These are phyloP conservation scores for Termitomyces sp. DNA, from an alignment of 768 basidiomycete species.

Conservation along the genomic window DNA sequence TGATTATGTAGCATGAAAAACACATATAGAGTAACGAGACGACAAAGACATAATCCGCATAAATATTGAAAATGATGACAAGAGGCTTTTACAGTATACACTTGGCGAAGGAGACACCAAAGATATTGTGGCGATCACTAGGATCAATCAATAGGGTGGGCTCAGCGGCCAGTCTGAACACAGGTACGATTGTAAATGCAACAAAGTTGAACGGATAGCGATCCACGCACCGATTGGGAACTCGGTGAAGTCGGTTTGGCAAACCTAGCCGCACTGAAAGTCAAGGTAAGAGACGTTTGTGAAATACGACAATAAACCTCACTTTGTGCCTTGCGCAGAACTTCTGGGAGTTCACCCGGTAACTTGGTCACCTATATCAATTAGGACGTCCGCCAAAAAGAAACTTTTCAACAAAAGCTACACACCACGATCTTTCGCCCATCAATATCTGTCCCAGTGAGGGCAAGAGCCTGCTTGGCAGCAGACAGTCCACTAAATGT, in stretches of 20 bases:
- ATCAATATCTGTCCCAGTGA: slow-evolving; percentile 30
- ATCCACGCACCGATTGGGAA: background rate
- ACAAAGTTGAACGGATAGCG: background rate
- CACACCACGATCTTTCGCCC: slow-evolving; percentile 38
- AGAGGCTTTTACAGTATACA: slow-evolving; percentile 3
- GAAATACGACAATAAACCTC: slow-evolving; percentile 4
- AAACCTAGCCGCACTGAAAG: slow-evolving; percentile 8
- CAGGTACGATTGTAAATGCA: background rate
- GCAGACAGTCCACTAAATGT: slow-evolving; percentile 33
- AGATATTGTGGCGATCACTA: slow-evolving; percentile 6
- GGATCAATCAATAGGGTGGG: slow-evolving; percentile 2
- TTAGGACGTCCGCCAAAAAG: background rate
- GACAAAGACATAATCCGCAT: background rate
- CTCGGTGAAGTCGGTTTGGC: slow-evolving; percentile 1
- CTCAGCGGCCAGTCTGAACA: background rate
- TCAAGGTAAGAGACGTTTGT: background rate
- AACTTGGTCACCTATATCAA: slow-evolving; percentile 27
- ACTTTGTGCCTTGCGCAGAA: slow-evolving; percentile 25
- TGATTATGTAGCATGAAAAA: background rate
- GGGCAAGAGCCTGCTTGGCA: slow-evolving; percentile 34
- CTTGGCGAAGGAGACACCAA: slow-evolving; percentile 11
- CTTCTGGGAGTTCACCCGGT: slow-evolving; percentile 36
- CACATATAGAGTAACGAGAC: background rate
- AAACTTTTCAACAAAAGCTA: slow-evolving; percentile 3
- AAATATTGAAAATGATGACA: background rate